These are phyloP conservation scores for Dactylis glomerata DNA, from an alignment of 176 grass and related monocot genomes.

Conservation along the genomic window DNA sequence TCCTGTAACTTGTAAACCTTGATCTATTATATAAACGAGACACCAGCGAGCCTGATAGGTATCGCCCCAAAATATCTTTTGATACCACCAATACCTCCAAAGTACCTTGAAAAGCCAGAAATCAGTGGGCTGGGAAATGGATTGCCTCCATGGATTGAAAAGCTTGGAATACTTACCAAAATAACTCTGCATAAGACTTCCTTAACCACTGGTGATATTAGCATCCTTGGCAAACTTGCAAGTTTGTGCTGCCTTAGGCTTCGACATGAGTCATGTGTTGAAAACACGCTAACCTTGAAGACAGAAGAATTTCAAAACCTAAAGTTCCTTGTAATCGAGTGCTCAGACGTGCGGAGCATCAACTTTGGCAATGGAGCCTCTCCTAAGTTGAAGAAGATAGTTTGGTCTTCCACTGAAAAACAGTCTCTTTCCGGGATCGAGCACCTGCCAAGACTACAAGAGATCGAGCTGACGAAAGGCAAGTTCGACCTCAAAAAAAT, in stretches of 20 bases:
- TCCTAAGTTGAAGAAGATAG: background rate
- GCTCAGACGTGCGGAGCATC: background rate
- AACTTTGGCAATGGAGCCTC: background rate
- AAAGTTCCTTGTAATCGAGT: background rate
- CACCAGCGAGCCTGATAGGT: too few relatives aligned
- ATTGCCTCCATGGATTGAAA: background rate
- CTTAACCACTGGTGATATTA: background rate
- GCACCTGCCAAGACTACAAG: background rate
- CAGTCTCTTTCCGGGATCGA: background rate
- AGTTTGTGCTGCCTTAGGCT: background rate
- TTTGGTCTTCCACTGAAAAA: background rate
- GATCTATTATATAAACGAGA: too few relatives aligned
- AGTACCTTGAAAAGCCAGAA: background rate
- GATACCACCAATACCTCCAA: background rate
- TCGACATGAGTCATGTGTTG: background rate
- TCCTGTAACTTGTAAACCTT: too few relatives aligned
- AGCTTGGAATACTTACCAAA: background rate
- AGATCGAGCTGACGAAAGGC: background rate
- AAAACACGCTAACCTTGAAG: background rate
- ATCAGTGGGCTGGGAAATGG: background rate
- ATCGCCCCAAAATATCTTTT: too few relatives aligned
- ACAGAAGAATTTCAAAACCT: background rate
- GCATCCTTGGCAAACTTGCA: background rate
- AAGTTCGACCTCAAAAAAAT: accelerated
- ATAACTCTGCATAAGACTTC: background rate